A percentile compares a stretch with the other conserved stretches of the same genome.
Conservation (phyloP, 148 eudicot species). For the Rhododendron vialii region DNA sequence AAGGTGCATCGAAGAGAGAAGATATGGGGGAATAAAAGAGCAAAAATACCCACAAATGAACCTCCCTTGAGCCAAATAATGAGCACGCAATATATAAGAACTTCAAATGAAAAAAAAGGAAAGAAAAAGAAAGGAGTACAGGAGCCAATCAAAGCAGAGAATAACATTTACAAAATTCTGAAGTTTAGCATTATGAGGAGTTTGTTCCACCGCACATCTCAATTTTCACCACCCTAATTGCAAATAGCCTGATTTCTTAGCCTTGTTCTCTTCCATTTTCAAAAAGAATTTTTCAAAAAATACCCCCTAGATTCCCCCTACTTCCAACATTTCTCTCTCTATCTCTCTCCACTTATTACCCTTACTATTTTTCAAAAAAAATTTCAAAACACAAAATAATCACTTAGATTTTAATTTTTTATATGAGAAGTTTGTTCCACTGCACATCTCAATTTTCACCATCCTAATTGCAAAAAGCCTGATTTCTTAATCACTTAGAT, state of each 20-base stretch:
- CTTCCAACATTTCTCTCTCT: no score
- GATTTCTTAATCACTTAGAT: neutral
- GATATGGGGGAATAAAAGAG: neutral
- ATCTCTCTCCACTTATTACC: no score
- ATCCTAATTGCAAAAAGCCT: neutral
- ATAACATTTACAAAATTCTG: neutral
- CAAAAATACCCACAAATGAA: neutral
- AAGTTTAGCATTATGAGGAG: neutral
- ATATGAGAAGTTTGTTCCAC: neutral
- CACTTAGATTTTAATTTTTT: no score
- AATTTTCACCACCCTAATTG: neutral
- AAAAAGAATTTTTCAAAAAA: no score
- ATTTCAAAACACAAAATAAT: no score
- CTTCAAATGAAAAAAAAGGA: neutral
- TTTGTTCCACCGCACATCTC: neutral
- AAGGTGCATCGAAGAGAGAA: neutral
- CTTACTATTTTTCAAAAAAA: no score
- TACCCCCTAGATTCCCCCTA: no score
- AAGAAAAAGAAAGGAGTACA: neutral
- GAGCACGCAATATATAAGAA: neutral
- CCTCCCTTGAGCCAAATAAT: neutral
- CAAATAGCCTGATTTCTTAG: neutral
- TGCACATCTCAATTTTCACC: neutral
- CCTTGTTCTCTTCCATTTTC: no score
- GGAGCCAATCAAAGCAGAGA: neutral